Evolutionary conservation across 192 early-diverging fungal genomes (phyloP).

Genomic region (Linnemannia schmuckeri): DNA sequence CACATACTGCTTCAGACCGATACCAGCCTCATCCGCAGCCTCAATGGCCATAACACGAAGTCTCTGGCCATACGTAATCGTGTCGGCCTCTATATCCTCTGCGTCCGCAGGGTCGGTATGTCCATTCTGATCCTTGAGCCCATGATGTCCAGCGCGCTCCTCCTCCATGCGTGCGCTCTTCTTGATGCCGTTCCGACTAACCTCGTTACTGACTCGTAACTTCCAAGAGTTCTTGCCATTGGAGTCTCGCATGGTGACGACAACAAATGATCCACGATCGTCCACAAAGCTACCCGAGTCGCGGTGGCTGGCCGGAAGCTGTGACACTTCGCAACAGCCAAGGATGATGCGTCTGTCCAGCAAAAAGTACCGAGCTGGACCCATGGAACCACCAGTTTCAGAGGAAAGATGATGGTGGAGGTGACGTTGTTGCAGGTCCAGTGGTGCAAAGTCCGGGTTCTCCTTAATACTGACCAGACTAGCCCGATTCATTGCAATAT

Average conservation of each 20-base stretch:
- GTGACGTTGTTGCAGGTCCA: slow-evolving; percentile 12
- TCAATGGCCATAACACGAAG: slow-evolving; percentile 22
- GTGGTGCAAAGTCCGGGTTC: neutral
- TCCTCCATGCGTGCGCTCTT: neutral
- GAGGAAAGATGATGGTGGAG: neutral
- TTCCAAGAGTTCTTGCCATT: slow-evolving; percentile 82
- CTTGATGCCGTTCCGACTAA: neutral
- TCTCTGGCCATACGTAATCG: neutral
- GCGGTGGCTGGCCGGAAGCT: slow-evolving; percentile 9
- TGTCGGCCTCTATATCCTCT: neutral
- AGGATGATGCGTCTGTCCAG: slow-evolving; percentile 76
- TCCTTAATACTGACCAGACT: slow-evolving; percentile 18
- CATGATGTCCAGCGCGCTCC: neutral
- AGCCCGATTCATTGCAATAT: slow-evolving; percentile 55
- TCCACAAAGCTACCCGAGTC: slow-evolving; percentile 5
- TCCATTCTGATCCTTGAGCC: neutral
- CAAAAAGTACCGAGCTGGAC: slow-evolving; percentile 75
- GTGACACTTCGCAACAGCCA: slow-evolving; percentile 72
- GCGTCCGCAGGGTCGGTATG: neutral
- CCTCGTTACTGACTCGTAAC: slow-evolving; percentile 47
- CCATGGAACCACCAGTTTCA: slow-evolving; percentile 21
- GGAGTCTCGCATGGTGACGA: slow-evolving; percentile 74
- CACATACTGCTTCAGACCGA: slow-evolving; percentile 37
- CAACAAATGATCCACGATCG: slow-evolving; percentile 60
- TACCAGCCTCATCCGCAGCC: slow-evolving; percentile 39